These are phyloP conservation scores for Ogataea nitratoaversa DNA, from an alignment of 805 yeast species.

Conservation along the genomic window DNA sequence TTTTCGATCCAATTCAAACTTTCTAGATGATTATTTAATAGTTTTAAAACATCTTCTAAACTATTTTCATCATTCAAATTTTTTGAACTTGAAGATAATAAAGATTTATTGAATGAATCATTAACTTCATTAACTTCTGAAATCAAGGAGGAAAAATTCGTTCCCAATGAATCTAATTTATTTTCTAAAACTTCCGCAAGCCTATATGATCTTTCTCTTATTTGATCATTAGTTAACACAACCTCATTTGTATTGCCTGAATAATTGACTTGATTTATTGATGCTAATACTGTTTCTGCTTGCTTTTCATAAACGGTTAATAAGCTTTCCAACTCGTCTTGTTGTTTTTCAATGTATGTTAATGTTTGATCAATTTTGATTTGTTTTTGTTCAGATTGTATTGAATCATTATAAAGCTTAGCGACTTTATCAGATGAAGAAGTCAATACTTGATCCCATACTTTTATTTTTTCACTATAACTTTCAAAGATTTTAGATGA, in stretches of 20 bases:
- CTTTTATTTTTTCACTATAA: constrained; percentile 69
- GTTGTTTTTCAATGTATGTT: constrained; percentile 84
- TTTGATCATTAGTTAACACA: constrained; percentile 66
- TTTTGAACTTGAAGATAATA: constrained; percentile 25
- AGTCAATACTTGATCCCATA: constrained; percentile 84
- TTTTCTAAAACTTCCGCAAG: constrained; percentile 83
- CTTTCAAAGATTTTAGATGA: constrained; percentile 70
- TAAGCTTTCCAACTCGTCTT: constrained; percentile 80
- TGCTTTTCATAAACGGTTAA: constrained; percentile 80
- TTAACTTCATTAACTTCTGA: constrained; percentile 81
- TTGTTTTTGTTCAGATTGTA: constrained; percentile 82
- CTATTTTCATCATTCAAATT: constrained; percentile 28
- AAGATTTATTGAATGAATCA: constrained; percentile 69
- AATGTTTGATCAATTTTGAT: constrained; percentile 82
- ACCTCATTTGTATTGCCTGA: constrained; percentile 12
- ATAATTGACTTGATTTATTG: constrained; percentile 25
- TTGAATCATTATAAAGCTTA: constrained; percentile 69
- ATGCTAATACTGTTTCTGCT: constrained; percentile 46
- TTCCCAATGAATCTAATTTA: constrained; percentile 71
- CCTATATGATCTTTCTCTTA: constrained; percentile 83
- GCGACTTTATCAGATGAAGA: constrained; percentile 82
- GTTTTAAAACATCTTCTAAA: constrained; percentile 66
- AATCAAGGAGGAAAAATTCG: constrained; percentile 69
- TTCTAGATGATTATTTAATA: constrained; percentile 84
- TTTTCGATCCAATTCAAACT: constrained; percentile 84